Evolutionary conservation across 1,284 basidiomycete species (phyloP).

Genomic region (Apiotrichum sp.): DNA sequence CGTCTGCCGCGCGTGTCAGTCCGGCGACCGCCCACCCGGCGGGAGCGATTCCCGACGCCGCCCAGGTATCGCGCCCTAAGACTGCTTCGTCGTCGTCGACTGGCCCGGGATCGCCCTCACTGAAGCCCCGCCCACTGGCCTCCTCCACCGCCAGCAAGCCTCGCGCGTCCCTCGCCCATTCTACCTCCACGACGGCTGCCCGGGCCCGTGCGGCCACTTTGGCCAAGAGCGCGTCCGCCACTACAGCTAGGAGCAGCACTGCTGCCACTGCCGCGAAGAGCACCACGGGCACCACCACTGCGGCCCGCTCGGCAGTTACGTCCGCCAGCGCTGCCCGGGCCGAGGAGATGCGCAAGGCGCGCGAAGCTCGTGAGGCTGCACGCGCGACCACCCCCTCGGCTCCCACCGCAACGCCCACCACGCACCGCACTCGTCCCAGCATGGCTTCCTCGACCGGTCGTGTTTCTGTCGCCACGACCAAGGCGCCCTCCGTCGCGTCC

Average conservation of each 20-base stretch:
- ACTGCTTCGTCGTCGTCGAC: conserved; percentile 14
- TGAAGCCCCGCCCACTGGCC: conserved; percentile 6
- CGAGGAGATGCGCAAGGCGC: conserved; percentile 14
- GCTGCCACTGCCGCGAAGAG: background rate
- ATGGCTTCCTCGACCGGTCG: background rate
- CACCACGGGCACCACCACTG: conserved; percentile 1
- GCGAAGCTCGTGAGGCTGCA: conserved; percentile 11
- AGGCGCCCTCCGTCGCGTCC: background rate
- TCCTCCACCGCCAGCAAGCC: conserved; percentile 6
- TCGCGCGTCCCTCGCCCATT: conserved; percentile 3
- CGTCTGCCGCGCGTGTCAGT: conserved; percentile 11
- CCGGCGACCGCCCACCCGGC: background rate
- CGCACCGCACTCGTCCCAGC: conserved; percentile 1
- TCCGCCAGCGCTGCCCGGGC: conserved; percentile 5
- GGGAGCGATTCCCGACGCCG: background rate
- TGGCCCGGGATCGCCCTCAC: conserved; percentile 11
- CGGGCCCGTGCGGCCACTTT: background rate
- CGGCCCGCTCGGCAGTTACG: background rate
- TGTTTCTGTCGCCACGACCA: background rate
- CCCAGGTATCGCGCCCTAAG: too few species aligned
- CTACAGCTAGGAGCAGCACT: background rate
- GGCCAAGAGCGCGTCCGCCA: too few species aligned
- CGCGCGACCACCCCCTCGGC: background rate
- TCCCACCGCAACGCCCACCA: background rate
- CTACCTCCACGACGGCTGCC: conserved; percentile 2